phyloP scores from a whole-genome alignment of 2,329 filamentous ascomycete genomes.

The Aspergillus sp. region DNA sequence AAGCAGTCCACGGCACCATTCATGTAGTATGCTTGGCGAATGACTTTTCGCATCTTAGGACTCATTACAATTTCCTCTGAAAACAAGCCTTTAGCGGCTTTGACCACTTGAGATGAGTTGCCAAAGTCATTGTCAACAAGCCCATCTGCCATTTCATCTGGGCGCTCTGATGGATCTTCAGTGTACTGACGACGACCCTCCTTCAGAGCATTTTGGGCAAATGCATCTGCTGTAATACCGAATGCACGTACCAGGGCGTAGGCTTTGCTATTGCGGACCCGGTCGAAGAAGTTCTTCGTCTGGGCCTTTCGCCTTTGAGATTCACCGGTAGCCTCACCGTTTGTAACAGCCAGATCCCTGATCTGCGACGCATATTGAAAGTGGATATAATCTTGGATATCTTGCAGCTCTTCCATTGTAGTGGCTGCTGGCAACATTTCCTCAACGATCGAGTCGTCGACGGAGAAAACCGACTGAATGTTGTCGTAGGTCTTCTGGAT shows the following conservation, averaged over 20 bases:
- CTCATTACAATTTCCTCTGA: slow-evolving; percentile 86
- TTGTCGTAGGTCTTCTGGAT: slow-evolving; percentile 77
- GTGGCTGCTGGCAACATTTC: slow-evolving; percentile 77
- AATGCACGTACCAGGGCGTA: slow-evolving; percentile 84
- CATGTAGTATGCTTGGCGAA: slow-evolving; percentile 80
- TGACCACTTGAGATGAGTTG: slow-evolving; percentile 73
- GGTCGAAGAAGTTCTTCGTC: slow-evolving; percentile 77
- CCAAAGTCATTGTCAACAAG: slow-evolving; percentile 70
- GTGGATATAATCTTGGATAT: slow-evolving; percentile 93
- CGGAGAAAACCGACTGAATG: slow-evolving; percentile 64
- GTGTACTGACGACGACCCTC: slow-evolving; percentile 76
- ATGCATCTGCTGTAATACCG: slow-evolving; percentile 82
- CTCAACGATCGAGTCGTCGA: slow-evolving; percentile 74
- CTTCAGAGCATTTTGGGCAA: slow-evolving; percentile 81
- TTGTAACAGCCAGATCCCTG: slow-evolving; percentile 70
- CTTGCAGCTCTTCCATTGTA: slow-evolving; percentile 93
- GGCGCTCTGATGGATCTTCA: slow-evolving; percentile 77
- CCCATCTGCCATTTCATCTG: slow-evolving; percentile 82
- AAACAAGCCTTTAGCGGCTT: slow-evolving; percentile 81
- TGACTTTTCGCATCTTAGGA: slow-evolving; percentile 83
- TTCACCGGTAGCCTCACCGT: slow-evolving; percentile 60
- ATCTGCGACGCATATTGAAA: slow-evolving; percentile 87
- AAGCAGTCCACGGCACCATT: slow-evolving; percentile 82
- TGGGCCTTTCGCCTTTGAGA: slow-evolving; percentile 79
- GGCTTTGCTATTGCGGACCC: slow-evolving; percentile 75